Percentiles rank a stretch among this genome's conserved stretches.
These are phyloP conservation scores for Trichoderma atrobrunneum DNA, from an alignment of 2,329 filamentous ascomycete genomes.

Conservation along the genomic window DNA sequence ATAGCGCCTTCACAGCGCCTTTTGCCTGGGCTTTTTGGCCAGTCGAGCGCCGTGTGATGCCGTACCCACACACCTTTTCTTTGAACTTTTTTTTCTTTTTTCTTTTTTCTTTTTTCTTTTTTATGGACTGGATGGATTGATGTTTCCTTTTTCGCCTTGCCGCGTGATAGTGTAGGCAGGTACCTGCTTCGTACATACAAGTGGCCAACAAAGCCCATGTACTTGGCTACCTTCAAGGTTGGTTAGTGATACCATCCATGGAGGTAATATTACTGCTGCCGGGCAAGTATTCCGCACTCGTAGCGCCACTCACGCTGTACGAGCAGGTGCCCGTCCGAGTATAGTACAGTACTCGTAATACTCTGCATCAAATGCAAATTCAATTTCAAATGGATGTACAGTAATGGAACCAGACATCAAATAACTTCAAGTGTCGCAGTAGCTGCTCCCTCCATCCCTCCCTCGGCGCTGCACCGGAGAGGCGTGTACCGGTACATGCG, in stretches of 20 bases:
- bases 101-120: neutral
- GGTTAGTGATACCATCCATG: neutral
- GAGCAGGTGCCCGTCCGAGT: neutral
- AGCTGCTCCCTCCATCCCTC: neutral
- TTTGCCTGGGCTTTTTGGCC: neutral
- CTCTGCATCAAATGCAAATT: neutral
- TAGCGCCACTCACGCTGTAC: neutral
- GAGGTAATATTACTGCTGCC: neutral
- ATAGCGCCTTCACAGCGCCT: slow-evolving; percentile 10
- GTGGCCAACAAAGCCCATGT: neutral
- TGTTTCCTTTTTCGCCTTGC: neutral
- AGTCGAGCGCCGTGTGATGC: neutral
- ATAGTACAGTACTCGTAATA: neutral
- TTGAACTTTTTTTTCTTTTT: neutral
- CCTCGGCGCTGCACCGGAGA: slow-evolving; percentile 11
- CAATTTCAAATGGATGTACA: neutral
- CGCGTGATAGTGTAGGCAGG: neutral
- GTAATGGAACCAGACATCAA: neutral
- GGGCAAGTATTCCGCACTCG: neutral
- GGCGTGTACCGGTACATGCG: neutral
- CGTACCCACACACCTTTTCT: slow-evolving; percentile 9
- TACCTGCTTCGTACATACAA: neutral
- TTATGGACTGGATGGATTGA: neutral
- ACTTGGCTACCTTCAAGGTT: neutral
- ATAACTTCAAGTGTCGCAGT: neutral